Base-by-base conservation (phyloP, 768 basidiomycete species). In the Galerina sulciceps region DNA sequence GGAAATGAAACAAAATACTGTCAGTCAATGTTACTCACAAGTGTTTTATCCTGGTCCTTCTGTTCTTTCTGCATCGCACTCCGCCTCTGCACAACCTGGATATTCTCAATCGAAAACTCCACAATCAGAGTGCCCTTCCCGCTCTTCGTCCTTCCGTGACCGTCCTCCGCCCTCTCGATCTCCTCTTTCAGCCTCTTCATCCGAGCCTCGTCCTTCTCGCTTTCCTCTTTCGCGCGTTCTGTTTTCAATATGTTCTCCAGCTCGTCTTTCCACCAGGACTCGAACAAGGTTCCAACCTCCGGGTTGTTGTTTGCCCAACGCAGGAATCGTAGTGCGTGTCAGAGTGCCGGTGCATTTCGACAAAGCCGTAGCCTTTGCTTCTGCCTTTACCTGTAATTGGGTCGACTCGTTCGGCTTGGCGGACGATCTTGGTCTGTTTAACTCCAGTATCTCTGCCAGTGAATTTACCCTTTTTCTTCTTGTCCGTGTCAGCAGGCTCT, bases 51-150 rank as follows among this genome's bases (percentile, higher is more conserved):
- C 26, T 43, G 41, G n/a, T 52, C 38, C 49, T 75, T 79, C 43
- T 75, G 80, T 52, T 79, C 75, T 60, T 60, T 66, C 53, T 69
- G 59, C 53, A 62, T 55, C 1, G 85, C 82, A 38, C 81, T 80
- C 66, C 94, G 80, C 55, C 93, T 79, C 62, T 90, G 90, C 38
- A 95, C 88, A 31, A 96, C 93, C 74, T 94, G 91, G 17, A 93
- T 78, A 67, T 98, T 98, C 77, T 98, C 95, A 50, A 98, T 94
- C 40, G 94, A 95, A 73, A 97, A 97, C 75, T 99, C 96, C n/a
- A 94, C 86, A 66, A 96, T 89, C 60, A 97, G 73, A 15, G 77
- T 76, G 38, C 79, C 84, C 44, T 77, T 78, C 15, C 71, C 75
- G 58, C 75, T 80, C 57, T 76, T 81, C 38, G 65, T 66, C 43